Conservation (phyloP, 345 rosid species). For the Schrenkiella parvula region DNA sequence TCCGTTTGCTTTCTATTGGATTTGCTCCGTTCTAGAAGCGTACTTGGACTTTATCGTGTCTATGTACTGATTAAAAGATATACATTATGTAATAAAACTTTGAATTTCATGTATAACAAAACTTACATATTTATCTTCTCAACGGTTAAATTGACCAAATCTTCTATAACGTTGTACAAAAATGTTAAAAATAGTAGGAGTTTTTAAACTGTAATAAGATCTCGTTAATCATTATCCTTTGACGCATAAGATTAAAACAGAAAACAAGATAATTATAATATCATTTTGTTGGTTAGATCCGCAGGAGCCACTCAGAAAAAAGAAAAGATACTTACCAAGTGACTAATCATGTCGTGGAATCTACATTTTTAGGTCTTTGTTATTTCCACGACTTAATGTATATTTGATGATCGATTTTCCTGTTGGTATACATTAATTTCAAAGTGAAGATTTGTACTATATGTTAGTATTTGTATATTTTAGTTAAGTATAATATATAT, state of each 20-base stretch:
- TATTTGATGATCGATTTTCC: neutral
- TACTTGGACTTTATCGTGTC: neutral
- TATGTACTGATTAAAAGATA: neutral
- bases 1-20: neutral
- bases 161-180: neutral
- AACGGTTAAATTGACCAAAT: constrained; percentile 14
- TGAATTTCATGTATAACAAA: neutral
- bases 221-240: constrained; percentile 1
- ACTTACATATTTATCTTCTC: neutral
- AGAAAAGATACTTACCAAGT: neutral
- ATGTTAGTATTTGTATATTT: neutral
- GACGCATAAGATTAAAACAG: neutral
- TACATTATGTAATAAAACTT: neutral
- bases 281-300: constrained; percentile 1
- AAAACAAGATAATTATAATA: neutral
- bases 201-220: neutral
- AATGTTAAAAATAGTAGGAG: neutral
- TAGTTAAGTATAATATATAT: neutral
- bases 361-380: constrained; percentile 23
- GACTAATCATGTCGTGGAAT: constrained; percentile 16
- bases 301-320: constrained; percentile 13
- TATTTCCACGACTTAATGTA: neutral
- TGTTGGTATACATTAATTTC: neutral
- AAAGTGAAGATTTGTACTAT: too few relatives aligned
- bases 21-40: constrained; percentile 1